Percentiles rank a stretch among this genome's conserved stretches.
Conservation (phyloP, 306 rosid species). For the Sechiopsis laciniata region DNA sequence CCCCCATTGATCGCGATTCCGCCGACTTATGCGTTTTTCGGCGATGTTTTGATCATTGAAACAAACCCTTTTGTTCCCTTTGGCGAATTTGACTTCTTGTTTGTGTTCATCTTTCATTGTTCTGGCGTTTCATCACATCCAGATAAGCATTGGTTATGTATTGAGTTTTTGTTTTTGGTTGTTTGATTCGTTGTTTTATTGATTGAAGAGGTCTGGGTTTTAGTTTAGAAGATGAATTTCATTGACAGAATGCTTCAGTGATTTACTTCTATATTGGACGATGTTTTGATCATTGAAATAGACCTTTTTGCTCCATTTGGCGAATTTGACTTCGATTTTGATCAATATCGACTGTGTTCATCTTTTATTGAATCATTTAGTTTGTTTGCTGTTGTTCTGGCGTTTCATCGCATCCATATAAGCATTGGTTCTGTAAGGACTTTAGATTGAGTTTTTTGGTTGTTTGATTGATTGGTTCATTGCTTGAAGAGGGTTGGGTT, state of each 20-base stretch:
- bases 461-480: neutral
- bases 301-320: neutral
- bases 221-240: too few species aligned
- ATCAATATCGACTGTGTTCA: neutral
- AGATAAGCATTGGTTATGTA: neutral
- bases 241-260: too few species aligned
- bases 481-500: conserved; percentile 11
- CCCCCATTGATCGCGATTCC: neutral
- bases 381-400: neutral
- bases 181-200: neutral
- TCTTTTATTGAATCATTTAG: neutral
- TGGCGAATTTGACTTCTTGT: neutral
- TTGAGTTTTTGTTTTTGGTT: neutral
- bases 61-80: neutral
- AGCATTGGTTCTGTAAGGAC: neutral
- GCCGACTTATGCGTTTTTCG: neutral
- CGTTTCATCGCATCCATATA: neutral
- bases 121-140: neutral
- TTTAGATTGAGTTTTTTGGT: neutral
- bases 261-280: too few species aligned
- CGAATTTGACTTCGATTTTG: neutral
- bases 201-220: conserved; percentile 9
- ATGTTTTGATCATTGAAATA: neutral
- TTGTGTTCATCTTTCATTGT: neutral
- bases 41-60: neutral